Evolutionary conservation across 2,329 filamentous ascomycete species (phyloP).

Genomic region (Lithohypha guttulata): DNA sequence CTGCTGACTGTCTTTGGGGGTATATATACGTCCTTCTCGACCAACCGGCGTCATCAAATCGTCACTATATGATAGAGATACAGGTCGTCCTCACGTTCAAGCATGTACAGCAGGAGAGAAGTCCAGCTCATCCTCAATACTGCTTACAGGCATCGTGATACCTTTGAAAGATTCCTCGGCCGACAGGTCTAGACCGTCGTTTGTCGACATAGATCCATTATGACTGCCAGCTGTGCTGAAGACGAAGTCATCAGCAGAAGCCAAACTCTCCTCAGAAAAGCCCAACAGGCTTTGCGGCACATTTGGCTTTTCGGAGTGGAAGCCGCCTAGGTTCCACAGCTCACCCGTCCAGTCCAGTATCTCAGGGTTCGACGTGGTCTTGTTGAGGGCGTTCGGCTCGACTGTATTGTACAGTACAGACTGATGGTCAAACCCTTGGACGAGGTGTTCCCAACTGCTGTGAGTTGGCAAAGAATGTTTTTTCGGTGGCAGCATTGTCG

Average conservation of each 20-base stretch:
- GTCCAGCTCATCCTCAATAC: slow-evolving; percentile 24
- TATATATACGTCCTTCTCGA: too few relatives aligned
- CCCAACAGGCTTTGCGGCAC: slow-evolving; percentile 45
- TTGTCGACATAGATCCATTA: slow-evolving; percentile 15
- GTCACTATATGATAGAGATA: too few relatives aligned
- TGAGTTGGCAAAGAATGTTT: slow-evolving; percentile 27
- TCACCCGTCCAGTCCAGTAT: slow-evolving; percentile 27
- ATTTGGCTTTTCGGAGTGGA: slow-evolving; percentile 26
- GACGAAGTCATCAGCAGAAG: slow-evolving; percentile 41
- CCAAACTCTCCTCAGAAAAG: slow-evolving; percentile 50
- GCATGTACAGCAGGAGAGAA: neutral
- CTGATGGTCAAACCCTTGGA: slow-evolving; percentile 62
- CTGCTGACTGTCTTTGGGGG: too few relatives aligned
- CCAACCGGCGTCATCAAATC: too few relatives aligned
- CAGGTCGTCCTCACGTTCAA: neutral
- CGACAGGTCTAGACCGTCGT: slow-evolving; percentile 13
- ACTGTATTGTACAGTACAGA: neutral
- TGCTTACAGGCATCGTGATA: slow-evolving; percentile 29
- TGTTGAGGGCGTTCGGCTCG: slow-evolving; percentile 17
- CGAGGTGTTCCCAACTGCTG: slow-evolving; percentile 70
- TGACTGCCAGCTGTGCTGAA: slow-evolving; percentile 20
- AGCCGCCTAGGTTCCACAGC: slow-evolving; percentile 30
- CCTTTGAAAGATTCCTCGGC: slow-evolving; percentile 27
- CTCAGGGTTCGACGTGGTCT: slow-evolving; percentile 23
- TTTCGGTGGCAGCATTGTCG: slow-evolving; percentile 31